Evolutionary conservation across 805 yeast species (phyloP), one percentile per base, ranked within the genome.

Genomic region (Maudiozyma barnettii): DNA sequence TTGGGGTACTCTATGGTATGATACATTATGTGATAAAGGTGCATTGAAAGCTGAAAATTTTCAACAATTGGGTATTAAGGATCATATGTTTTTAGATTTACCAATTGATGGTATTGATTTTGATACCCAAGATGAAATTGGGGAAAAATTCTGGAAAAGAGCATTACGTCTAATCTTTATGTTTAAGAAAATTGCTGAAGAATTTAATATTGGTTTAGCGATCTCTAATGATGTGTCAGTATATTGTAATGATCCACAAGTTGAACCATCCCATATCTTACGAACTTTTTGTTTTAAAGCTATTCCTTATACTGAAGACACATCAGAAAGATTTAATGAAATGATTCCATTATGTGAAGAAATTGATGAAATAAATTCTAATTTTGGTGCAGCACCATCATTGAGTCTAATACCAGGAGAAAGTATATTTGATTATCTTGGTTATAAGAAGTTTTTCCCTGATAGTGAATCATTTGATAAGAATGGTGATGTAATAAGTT

Each of bases 1-100:
- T 57, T 84, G 91, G 88, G 95, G 95, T 2, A 76, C 88, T 0
- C 60, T 85, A 39, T 84, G 93, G 91, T 85, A 77, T 64, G 90
- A 84, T 62, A 67, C 68, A 22, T 68, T 84, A 37, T 58, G 68
- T 14, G 60, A 71, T 40, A 84, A 82, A 76, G 43, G 23, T 47
- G 49, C 43, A 2, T 37, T 47, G n/a, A 38, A 45, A 35, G 53
- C 74, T 52, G 65, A 65, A 38, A 74, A 69, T 42, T 65, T 70
- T 33, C 70, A 65, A 42, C 72, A 73, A 20, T 76, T 82, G 3
- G 88, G 89, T 9, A 75, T 82, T n/a, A 62, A 64, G 41, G 76
- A 74, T 48, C 73, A 75, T 52, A 69, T 79, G 48, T 76, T 69
- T 35, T 50, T 81, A 58, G 90, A 84, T 63, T 63, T 76, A 41